Percentiles rank a stretch among this genome's conserved stretches.
These are phyloP conservation scores for Fusarium domesticum DNA, from an alignment of 2,329 filamentous ascomycete species.

Conservation along the genomic window DNA sequence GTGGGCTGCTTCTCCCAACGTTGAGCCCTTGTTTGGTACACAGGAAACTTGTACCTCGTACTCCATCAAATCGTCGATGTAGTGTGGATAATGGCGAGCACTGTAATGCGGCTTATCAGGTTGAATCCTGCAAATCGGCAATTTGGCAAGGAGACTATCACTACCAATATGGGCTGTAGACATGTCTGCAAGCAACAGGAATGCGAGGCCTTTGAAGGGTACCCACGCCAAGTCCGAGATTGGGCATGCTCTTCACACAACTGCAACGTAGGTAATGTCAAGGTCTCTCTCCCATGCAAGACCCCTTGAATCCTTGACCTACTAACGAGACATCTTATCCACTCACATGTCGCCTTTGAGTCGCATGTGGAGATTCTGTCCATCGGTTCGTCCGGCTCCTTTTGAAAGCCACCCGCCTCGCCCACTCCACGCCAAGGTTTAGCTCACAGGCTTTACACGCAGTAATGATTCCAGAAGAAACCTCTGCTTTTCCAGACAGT, in stretches of 20 bases:
- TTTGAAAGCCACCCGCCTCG: slow-evolving; percentile 8
- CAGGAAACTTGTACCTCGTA: too few relatives aligned
- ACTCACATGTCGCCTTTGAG: slow-evolving; percentile 17
- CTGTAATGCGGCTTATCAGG: too few relatives aligned
- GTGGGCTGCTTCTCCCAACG: not conserved
- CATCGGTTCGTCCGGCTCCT: slow-evolving; percentile 19
- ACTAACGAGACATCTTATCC: slow-evolving; percentile 3
- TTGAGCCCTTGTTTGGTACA: too few relatives aligned
- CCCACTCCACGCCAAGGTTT: slow-evolving; percentile 7
- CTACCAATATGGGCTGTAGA: not conserved
- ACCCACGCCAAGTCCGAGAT: too few relatives aligned
- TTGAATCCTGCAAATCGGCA: not conserved
- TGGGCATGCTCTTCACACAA: not conserved
- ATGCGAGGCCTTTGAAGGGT: too few relatives aligned
- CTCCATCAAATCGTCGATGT: too few relatives aligned
- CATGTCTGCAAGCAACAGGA: not conserved
- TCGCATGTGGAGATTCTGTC: slow-evolving; percentile 12
- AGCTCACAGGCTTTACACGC: slow-evolving; percentile 2
- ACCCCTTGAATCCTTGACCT: not conserved
- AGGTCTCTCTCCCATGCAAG: not conserved
- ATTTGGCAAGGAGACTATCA: not conserved
- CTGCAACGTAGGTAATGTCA: not conserved
- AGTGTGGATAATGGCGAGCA: too few relatives aligned
- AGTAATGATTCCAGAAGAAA: not conserved
- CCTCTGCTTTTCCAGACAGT: not conserved